Evolutionary conservation across 257 asterid species (phyloP), one percentile per base, ranked within the genome.

Genomic region (Ballota nigra): DNA sequence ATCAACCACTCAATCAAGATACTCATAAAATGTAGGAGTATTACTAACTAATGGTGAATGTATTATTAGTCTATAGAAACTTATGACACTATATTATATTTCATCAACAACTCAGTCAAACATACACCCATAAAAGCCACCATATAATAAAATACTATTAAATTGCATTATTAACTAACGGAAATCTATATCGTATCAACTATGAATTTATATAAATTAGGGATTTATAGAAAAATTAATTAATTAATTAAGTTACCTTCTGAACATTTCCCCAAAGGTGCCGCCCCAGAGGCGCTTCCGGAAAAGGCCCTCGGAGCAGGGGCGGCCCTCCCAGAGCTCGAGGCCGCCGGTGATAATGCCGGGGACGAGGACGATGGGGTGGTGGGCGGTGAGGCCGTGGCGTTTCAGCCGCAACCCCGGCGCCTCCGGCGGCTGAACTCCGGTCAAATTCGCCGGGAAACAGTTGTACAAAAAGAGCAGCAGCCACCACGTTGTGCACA

Each of bases 261-360:
- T 88, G 82, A 88, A 84, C n/a, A 90, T 83, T 58, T 88, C 89
- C 11, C 89, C 70, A 74, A 94, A 91, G 77, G 90, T 79, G 23
- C 96, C 97, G 11, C 92, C 98, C 98, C 98, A 92, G 4, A 92
- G 88, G 60, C 96, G 80, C 61, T 81, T 84, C 29, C 98, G 85
- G 60, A 90, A 92, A 16, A 92, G 85, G 64, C 93, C 96, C 7
- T 90, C 87, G 9, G 91, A 79, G 75, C 97, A 92, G 8, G 98
- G 95, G 78, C 87, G 64, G 6, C 98, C 97, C 78, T 92, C 97
- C 98, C 98, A 90, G 4, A 92, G 91, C 87, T 90, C 98, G 8
- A 92, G 95, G 4, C 96, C 97, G 1, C 97, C 97, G n/a, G 97
- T 90, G 71, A 92, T 89, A 83, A 90, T 88, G 80, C 97, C 96